Base-by-base conservation (phyloP, 1,284 basidiomycete genomes). In the Puccinia horiana region DNA sequence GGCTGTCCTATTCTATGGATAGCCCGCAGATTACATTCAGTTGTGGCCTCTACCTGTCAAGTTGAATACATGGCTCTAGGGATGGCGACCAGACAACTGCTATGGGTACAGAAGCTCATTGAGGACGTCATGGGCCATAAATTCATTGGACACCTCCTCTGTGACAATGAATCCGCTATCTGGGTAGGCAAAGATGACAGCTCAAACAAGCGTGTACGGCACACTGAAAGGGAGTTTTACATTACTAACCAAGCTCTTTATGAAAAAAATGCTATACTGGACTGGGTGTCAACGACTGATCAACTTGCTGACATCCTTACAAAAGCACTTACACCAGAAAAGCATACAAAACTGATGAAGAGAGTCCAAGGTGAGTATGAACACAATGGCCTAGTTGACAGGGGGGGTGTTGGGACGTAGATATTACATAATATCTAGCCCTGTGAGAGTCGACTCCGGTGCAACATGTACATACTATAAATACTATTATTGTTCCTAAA, bases 51-150 rank as follows among this genome's bases (percentile, higher is more conserved):
- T 2, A 78, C 58, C 8, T 65, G 76, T 40, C 42, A 78, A 29
- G 76, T 61, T 8, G 26, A 78, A 47, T 67, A 42, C 40, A 67
- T 69, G 76, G 76, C 76, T 20, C 47, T 78, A 8, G 49, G 76
- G 0, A 35, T 58, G 2, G 40, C 11, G 4, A 65, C 42, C 4
- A 16, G 76, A 12, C 26, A 65, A 14, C 23, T n/a, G n/a, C n/a
- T n/a, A n/a, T n/a, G n/a, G n/a, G n/a, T n/a, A n/a, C n/a, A n/a
- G n/a, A n/a, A n/a, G n/a, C n/a, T n/a, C n/a, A n/a, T n/a, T n/a
- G n/a, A n/a, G n/a, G n/a, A n/a, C n/a, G n/a, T n/a, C n/a, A n/a
- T n/a, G n/a, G n/a, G n/a, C n/a, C n/a, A n/a, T n/a, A n/a, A n/a
- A n/a, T n/a, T 29, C 20, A 58, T 58, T 9, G 26, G 65, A 14